phyloP scores from a whole-genome alignment of 164 flowering plant species.

The Annona squamosa region DNA sequence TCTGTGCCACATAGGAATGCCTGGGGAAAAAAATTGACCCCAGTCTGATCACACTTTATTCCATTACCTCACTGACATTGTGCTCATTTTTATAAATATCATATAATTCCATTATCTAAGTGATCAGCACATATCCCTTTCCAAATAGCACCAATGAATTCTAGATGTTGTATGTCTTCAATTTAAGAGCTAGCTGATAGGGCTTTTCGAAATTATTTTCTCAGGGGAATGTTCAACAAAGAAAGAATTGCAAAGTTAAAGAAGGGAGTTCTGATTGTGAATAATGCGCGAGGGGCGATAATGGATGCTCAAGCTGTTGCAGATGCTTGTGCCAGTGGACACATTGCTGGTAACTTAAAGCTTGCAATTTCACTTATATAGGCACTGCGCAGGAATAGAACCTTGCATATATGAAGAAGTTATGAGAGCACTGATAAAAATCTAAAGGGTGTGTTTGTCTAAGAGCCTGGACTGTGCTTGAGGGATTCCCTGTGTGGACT shows the following conservation, averaged over 20 bases:
- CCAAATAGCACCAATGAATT: background rate
- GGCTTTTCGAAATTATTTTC: too few relatives aligned
- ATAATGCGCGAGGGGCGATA: constrained; percentile 98
- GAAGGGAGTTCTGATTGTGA: constrained; percentile 91
- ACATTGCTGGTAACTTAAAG: constrained; percentile 61
- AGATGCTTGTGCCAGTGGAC: constrained; percentile 88
- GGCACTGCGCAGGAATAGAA: background rate
- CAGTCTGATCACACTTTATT: too few relatives aligned
- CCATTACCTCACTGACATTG: too few relatives aligned
- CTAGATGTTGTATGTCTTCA: background rate
- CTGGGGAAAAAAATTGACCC: too few relatives aligned
- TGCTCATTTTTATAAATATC: too few relatives aligned
- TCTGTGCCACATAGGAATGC: too few relatives aligned
- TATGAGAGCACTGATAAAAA: background rate
- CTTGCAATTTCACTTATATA: background rate
- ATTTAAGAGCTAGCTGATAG: background rate
- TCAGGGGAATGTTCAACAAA: constrained; percentile 88
- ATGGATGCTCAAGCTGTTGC: constrained; percentile 97
- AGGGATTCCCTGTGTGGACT: background rate
- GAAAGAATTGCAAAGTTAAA: constrained; percentile 79
- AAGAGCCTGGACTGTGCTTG: background rate
- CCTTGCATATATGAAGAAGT: too few relatives aligned
- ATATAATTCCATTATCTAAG: too few relatives aligned
- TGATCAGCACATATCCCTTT: too few relatives aligned
- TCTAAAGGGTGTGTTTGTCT: background rate